phyloP scores from a whole-genome alignment of 805 yeast genomes.

The Suhomyces pyralidae region DNA sequence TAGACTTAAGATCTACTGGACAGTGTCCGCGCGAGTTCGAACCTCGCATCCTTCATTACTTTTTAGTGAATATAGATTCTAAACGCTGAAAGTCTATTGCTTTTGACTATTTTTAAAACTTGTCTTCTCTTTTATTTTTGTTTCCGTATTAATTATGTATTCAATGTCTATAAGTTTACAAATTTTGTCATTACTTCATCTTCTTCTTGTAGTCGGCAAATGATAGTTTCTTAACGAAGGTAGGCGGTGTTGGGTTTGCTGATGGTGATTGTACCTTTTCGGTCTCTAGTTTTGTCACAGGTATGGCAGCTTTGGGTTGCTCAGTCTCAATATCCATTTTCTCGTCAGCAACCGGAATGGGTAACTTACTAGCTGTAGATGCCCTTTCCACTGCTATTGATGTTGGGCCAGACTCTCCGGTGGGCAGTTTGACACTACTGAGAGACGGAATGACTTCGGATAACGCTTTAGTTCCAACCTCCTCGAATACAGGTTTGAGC shows the following conservation, averaged over 20 bases:
- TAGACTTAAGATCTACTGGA: conserved; percentile 47
- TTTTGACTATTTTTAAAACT: not conserved
- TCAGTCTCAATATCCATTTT: not conserved
- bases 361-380: not conserved
- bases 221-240: conserved; percentile 54
- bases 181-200: conserved; percentile 28
- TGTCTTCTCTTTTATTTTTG: not conserved
- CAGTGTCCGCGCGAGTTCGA: conserved; percentile 48
- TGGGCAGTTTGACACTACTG: not conserved
- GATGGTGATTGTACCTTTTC: not conserved
- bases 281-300: not conserved
- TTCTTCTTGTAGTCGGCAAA: conserved; percentile 74
- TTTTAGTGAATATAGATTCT: conserved; percentile 12
- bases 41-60: conserved; percentile 45
- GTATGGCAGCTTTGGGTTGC: not conserved
- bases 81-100: not conserved
- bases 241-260: conserved; percentile 5
- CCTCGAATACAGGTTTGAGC: conserved; percentile 22
- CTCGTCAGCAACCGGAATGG: conserved; percentile 2
- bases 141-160: not conserved
- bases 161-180: not conserved
- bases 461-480: conserved; percentile 11
- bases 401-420: not conserved
- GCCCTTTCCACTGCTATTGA: not conserved
- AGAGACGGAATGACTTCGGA: not conserved